A percentile compares a stretch with the other conserved stretches of the same genome.
Conservation (phyloP, 2,329 filamentous ascomycete species). For the Lachnum nothofagi region DNA sequence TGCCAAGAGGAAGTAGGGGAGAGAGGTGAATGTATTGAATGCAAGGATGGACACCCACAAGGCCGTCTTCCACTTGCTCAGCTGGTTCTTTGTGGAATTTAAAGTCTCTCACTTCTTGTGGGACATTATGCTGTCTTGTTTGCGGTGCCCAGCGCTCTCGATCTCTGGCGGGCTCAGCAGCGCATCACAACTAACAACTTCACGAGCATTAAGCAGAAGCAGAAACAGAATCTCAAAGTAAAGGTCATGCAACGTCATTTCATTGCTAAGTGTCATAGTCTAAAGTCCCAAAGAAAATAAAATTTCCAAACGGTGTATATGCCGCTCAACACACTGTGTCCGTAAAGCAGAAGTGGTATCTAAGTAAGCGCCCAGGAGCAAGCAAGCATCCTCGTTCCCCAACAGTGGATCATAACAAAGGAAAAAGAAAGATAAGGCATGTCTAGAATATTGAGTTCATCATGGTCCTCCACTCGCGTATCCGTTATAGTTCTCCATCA, state of each 20-base stretch:
- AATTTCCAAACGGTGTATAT: not conserved
- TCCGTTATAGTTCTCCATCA: slow-evolving; percentile 29
- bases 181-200: too few species aligned
- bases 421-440: slow-evolving; percentile 7
- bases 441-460: slow-evolving; percentile 1
- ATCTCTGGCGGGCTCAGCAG: too few species aligned
- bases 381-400: slow-evolving; percentile 3
- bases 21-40: too few species aligned
- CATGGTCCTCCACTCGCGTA: slow-evolving; percentile 30
- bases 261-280: slow-evolving; percentile 3
- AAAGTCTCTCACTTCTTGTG: too few species aligned
- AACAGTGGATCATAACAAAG: slow-evolving; percentile 7
- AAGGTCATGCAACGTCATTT: not conserved
- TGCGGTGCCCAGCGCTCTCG: too few species aligned
- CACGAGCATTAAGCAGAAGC: too few species aligned
- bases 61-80: too few species aligned
- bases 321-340: not conserved
- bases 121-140: too few species aligned
- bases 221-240: too few species aligned
- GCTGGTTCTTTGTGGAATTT: too few species aligned
- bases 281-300: not conserved
- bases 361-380: slow-evolving; percentile 26
- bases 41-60: too few species aligned
- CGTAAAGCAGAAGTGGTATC: slow-evolving; percentile 28
- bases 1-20: too few species aligned